Base-by-base conservation (phyloP, 1,284 basidiomycete species). In the Trametes pubescens region DNA sequence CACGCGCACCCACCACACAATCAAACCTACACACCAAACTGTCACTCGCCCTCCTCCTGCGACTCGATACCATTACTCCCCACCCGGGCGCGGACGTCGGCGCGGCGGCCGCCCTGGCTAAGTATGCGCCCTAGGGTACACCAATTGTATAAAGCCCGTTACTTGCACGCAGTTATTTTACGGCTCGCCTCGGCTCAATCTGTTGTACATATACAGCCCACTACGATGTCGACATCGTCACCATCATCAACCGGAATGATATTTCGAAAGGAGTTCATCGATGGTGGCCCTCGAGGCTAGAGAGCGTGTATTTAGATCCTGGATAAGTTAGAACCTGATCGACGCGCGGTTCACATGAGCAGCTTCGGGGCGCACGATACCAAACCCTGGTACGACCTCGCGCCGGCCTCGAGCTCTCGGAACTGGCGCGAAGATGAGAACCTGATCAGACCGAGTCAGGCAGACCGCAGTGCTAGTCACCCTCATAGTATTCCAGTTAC, bases 81-180 rank as follows among this genome's bases (percentile, higher is more conserved):
- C 54, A 13, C 40, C 54, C 29, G 32, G 54, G 43, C 54, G 37
- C 52, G 52, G 18, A 16, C 52, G 52, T n/a, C 22, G 32, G 10
- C 34, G n/a, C 51, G 37, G 13, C 21, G 44, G 44, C 47, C 14
- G 53, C 40, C 53, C 56, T 48, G 56, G 56, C 38, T 57, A 57
- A 44, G 56, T 57, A 48, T 57, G 56, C 46, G 49, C 47, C 58
- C 44, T 61, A 61, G 60, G 51, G 60, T 61, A 61, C 47, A 56
- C n/a, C 29, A 32, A 18, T 37, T 51, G 53, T 56, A 61, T 61
- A 61, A 55, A 56, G 60, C 22, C 21, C 8, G 11, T 9, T 48
- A 47, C 51, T 22, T 26, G 48, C 49, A 56, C 59, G 32, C 29
- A 32, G 8, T 32, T 56, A 61, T 35, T 32, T 51, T 61, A 56